Conservation (phyloP, 2,329 filamentous ascomycete species). For the Penicillium aurantiogriseum region DNA sequence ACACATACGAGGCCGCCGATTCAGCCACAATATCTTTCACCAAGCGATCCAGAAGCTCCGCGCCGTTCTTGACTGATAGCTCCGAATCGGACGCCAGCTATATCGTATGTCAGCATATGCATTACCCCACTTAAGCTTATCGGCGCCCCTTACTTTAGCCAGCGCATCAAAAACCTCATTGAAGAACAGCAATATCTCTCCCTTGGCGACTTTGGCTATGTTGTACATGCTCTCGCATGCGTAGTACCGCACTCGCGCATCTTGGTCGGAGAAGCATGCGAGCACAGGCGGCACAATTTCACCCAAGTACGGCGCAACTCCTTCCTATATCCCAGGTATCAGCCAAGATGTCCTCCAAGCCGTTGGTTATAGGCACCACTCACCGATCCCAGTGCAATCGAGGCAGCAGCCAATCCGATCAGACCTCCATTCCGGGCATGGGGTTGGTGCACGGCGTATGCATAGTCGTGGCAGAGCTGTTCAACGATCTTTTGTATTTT, state of each 20-base stretch:
- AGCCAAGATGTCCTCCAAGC: slow-evolving; percentile 2
- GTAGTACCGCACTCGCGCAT: slow-evolving; percentile 95
- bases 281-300: slow-evolving; percentile 95
- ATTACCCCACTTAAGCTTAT: background rate
- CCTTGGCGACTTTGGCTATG: slow-evolving; percentile 98
- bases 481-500: slow-evolving; percentile 85
- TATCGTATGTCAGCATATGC: slow-evolving; percentile 14
- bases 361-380: slow-evolving; percentile 38
- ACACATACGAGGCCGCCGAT: slow-evolving; percentile 91
- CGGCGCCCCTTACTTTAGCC: slow-evolving; percentile 68
- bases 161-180: slow-evolving; percentile 97
- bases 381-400: slow-evolving; percentile 90
- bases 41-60: slow-evolving; percentile 88
- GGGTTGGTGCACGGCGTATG: slow-evolving; percentile 93
- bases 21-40: slow-evolving; percentile 96
- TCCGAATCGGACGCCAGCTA: slow-evolving; percentile 94
- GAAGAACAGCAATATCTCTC: slow-evolving; percentile 94
- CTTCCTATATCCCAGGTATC: slow-evolving; percentile 52
- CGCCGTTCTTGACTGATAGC: slow-evolving; percentile 95
- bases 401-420: slow-evolving; percentile 91
- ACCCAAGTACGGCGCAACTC: slow-evolving; percentile 85
- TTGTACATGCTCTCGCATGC: slow-evolving; percentile 99
- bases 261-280: slow-evolving; percentile 96
- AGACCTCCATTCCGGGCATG: slow-evolving; percentile 95
- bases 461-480: slow-evolving; percentile 95